phyloP scores from a whole-genome alignment of 2,329 filamentous ascomycete species.

The Xylaria sp. region DNA sequence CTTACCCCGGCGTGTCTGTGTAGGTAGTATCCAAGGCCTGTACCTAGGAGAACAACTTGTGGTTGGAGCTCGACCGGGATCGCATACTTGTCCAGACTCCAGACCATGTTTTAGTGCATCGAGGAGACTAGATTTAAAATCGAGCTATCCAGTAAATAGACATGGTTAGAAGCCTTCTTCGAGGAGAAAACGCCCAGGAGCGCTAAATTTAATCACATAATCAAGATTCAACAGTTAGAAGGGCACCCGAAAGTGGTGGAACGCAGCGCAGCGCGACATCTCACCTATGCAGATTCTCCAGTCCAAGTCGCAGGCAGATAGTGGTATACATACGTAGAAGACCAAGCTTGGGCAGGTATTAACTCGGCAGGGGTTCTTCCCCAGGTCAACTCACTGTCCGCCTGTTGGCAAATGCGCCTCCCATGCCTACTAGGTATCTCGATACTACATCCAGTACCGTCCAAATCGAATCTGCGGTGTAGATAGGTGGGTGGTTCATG shows the following conservation, averaged over 20 bases:
- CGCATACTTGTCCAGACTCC: conserved; percentile 15
- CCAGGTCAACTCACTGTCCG: conserved; percentile 26
- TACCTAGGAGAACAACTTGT: conserved; percentile 25
- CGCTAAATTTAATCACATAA: conserved; percentile 21
- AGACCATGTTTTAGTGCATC: conserved; percentile 6
- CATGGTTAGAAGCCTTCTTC: neutral
- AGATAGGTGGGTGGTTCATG: neutral
- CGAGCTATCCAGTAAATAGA: neutral
- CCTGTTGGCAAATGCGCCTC: conserved; percentile 21
- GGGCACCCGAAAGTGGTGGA: conserved; percentile 8
- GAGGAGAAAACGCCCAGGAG: neutral
- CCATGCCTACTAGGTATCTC: neutral
- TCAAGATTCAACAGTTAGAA: conserved; percentile 23
- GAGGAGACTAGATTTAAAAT: neutral
- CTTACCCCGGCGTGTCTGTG: conserved; percentile 7
- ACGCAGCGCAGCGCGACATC: conserved; percentile 12
- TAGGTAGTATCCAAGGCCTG: conserved; percentile 15
- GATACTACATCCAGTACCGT: neutral
- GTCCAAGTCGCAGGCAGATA: neutral
- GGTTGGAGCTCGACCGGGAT: conserved; percentile 19
- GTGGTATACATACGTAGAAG: conserved; percentile 2
- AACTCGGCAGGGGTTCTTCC: conserved; percentile 17
- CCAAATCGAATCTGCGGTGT: conserved; percentile 1
- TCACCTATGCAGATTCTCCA: conserved; percentile 12
- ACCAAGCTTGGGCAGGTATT: no score